phyloP scores from a whole-genome alignment of 176 grass and related monocot genomes.

The Triticum turgidum region DNA sequence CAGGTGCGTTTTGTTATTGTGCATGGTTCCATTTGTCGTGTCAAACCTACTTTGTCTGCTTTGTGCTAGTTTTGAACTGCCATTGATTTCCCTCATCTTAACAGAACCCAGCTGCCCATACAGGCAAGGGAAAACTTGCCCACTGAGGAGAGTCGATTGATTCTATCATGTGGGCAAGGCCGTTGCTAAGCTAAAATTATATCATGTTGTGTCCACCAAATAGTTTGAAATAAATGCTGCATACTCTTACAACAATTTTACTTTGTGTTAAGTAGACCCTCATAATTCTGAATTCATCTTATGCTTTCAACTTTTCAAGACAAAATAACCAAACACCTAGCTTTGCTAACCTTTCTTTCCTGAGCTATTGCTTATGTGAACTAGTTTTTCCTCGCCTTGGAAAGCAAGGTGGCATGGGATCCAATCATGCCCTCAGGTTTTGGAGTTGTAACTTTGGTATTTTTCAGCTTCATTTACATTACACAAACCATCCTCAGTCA shows the following conservation, averaged over 20 bases:
- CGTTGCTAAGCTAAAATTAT: background rate
- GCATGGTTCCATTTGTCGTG: conserved; percentile 19
- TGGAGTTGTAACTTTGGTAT: background rate
- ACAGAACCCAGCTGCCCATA: background rate
- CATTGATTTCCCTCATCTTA: conserved; percentile 3
- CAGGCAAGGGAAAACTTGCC: background rate
- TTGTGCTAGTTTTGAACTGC: background rate
- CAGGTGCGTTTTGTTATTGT: conserved; percentile 62
- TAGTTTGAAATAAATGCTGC: background rate
- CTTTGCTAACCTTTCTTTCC: background rate
- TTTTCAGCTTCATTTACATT: conserved; percentile 9
- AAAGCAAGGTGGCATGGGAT: background rate
- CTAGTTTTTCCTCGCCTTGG: conserved; percentile 10
- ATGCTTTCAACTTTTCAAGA: background rate
- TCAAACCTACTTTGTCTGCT: background rate
- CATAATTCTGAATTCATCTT: background rate
- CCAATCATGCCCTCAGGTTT: conserved; percentile 5
- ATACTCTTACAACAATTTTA: background rate
- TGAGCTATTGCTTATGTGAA: background rate
- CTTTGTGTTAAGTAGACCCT: background rate
- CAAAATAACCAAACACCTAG: background rate
- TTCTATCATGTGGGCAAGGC: background rate
- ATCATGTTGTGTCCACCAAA: background rate
- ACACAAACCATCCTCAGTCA: conserved; percentile 1
- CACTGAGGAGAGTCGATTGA: background rate